Base-by-base conservation (phyloP, 306 rosid genomes). In the Prunus persica region DNA sequence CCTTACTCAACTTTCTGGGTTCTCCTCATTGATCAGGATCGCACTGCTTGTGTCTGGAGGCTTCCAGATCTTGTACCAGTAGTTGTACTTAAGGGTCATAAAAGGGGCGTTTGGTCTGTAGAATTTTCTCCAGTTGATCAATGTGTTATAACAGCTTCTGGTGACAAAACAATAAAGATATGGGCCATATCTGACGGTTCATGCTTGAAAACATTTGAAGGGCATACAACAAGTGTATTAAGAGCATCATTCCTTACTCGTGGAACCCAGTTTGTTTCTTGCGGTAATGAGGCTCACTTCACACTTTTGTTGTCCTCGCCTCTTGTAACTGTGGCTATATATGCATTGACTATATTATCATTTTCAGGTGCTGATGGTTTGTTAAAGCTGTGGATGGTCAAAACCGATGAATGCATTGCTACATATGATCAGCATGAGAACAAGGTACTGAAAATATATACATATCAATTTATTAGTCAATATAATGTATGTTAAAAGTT, bases 121-220 rank as follows among this genome's bases (percentile, higher is more conserved):
- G 98, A 95, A 80, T 95, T 95, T 86, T 95, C 98, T 86, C 97
- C 98, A 11, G 91, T 92, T 73, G 98, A 95, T 84, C 96, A 92
- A 67, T 95, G 97, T 88, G 95, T 92, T 62, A 73, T 92, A 77
- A 95, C 98, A 19, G 91, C 98, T 62, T 95, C 98, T 62, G 98
- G 98, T 73, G 98, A 95, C 74, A 92, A 90, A 84, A 90, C 97
- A 38, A 87, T 95, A 75, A 92, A 88, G 89, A 92, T 95, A 77
- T 95, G 98, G 98, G 87, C 92, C 72, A 83, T 95, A 81, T 83
- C 97, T 54, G 97, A 95, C 83, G 98, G 97, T 68, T 95, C 91
- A 5, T 95, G 97, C 89, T 88, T 95, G 87, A 95, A 90, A 84
- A 88, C 97, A 76, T 92, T 95, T 89, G 97, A 89, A 87, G 97